Evolutionary conservation across 768 basidiomycete genomes (phyloP).

Genomic region (Leccinum uliginosum): DNA sequence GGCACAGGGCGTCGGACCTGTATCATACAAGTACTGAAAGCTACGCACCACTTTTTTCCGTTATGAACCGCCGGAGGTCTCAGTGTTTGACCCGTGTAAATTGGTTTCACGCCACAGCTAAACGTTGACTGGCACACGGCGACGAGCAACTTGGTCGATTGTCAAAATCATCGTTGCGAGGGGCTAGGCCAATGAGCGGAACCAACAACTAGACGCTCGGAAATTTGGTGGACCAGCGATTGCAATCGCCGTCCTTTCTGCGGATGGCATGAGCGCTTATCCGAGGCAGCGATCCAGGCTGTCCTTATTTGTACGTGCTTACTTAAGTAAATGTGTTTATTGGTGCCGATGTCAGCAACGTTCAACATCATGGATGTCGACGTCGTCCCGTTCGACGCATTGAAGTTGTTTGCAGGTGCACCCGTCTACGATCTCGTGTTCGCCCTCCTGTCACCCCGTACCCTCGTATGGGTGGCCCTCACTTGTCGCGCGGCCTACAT

Average conservation of each 20-base stretch:
- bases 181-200: not conserved
- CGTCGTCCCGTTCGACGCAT: not conserved
- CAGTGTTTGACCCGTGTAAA: not conserved
- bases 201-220: not conserved
- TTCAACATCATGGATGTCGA: not conserved
- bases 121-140: not conserved
- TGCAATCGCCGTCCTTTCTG: not conserved
- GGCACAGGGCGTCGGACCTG: not conserved
- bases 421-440: slow-evolving; percentile 23
- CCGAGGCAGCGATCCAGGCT: too few relatives aligned
- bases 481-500: slow-evolving; percentile 18
- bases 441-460: slow-evolving; percentile 19
- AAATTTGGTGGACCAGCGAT: not conserved
- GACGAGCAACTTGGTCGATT: not conserved
- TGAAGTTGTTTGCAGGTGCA: slow-evolving; percentile 10
- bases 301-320: too few relatives aligned
- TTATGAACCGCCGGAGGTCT: not conserved
- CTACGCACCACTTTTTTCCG: not conserved
- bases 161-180: not conserved
- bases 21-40: not conserved
- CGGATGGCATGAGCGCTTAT: too few relatives aligned
- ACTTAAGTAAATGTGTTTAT: too few relatives aligned
- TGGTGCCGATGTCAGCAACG: not conserved
- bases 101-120: not conserved
- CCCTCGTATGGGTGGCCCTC: slow-evolving; percentile 20